phyloP scores from a whole-genome alignment of 495 filamentous ascomycete genomes.

The Cercophora newfieldiana region DNA sequence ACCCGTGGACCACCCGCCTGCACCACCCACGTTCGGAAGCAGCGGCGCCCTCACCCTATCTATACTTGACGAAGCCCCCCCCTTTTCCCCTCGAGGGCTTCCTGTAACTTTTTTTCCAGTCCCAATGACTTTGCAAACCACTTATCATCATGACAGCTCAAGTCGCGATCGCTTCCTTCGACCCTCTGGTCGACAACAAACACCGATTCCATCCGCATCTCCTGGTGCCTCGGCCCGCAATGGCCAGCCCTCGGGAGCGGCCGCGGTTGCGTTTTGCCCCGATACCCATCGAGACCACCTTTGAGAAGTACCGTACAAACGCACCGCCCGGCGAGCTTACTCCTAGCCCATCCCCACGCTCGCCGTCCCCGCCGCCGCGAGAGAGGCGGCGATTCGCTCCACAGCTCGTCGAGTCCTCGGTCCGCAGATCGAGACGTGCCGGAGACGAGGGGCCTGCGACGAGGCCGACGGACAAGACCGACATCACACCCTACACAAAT shows the following conservation, averaged over 20 bases:
- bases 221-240: slow-evolving; percentile 9
- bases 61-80: neutral
- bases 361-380: slow-evolving; percentile 34
- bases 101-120: neutral
- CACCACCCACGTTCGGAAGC: neutral
- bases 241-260: slow-evolving; percentile 31
- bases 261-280: slow-evolving; percentile 54
- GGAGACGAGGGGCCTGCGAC: slow-evolving; percentile 54
- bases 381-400: slow-evolving; percentile 57
- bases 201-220: neutral
- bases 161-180: neutral
- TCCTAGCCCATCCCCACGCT: slow-evolving; percentile 51
- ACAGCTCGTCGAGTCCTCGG: slow-evolving; percentile 67
- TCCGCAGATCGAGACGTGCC: slow-evolving; percentile 54
- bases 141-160: slow-evolving; percentile 7
- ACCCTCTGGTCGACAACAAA: neutral
- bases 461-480: slow-evolving; percentile 55
- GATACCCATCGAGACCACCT: slow-evolving; percentile 61
- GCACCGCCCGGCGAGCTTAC: slow-evolving; percentile 49
- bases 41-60: neutral
- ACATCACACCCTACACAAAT: slow-evolving; percentile 58
- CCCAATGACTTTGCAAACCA: slow-evolving; percentile 1
- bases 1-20: neutral
- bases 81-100: neutral
- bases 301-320: slow-evolving; percentile 51